Base-by-base conservation (phyloP, 108 stramenopile genomes). In the Nitzschia sp. region DNA sequence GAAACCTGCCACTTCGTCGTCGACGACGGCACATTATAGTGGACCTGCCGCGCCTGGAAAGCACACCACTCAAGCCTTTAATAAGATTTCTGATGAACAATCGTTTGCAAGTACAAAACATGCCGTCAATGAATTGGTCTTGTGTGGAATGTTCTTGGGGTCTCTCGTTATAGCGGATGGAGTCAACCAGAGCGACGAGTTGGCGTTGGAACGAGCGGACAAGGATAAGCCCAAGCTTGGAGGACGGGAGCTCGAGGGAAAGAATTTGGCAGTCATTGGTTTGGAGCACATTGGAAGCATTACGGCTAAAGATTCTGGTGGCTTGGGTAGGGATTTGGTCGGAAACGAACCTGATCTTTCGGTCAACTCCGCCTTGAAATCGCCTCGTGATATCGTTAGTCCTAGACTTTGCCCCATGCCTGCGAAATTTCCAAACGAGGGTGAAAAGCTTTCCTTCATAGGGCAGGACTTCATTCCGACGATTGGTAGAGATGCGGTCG, bases 221-320 rank as follows among this genome's bases (percentile, higher is more conserved):
- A 89, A 86, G 64, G 88, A 89, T 75, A 87, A 88, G 74, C 71
- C 83, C 46, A 66, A 80, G 77, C 92, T 88, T 77, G 88, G 86
- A 15, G 93, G 93, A 29, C 78, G 80, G 34, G 93, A 95, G 72
- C 57, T 95, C 51, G 73, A 70, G 38, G 93, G 93, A 62, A 95
- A 95, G 75, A 91, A 83, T 9, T 70, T 94, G 46, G 93, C 90
- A 29, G 84, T 95, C 49, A 81, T 95, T 58, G 93, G 93, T 35
- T 71, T 95, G 23, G 93, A 81, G 46, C 86, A 87, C 76, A 95
- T 95, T 78, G 93, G 93, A 49, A 70, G 82, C n/a, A 55, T 69
- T 49, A 90, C 91, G 5, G 90, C 90, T 2, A 61, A 85, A 19
- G 85, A 85, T 64, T 84, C 86, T 24, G 48, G 68, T 21, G 76